Percentiles rank a stretch among this genome's conserved stretches.
These are phyloP conservation scores for Venustampulla echinocandica DNA, from an alignment of 495 filamentous ascomycete genomes.

Conservation along the genomic window DNA sequence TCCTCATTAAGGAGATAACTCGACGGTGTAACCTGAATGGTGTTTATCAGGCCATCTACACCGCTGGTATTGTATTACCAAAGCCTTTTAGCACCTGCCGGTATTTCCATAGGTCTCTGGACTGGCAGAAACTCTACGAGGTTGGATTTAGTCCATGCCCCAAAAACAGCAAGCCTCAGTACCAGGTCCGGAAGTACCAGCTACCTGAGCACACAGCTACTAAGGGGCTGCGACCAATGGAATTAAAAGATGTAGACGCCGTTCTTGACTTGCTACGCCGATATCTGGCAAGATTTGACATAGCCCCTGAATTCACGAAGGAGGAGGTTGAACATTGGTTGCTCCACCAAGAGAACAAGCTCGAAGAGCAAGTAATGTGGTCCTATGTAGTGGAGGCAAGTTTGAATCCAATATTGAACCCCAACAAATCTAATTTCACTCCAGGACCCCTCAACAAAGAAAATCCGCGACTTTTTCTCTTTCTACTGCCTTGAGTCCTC, in stretches of 20 bases:
- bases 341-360: constrained; percentile 50
- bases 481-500: constrained; percentile 94
- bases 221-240: constrained; percentile 68
- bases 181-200: constrained; percentile 71
- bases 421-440: not conserved
- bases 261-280: constrained; percentile 67
- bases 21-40: constrained; percentile 73
- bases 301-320: constrained; percentile 71
- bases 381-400: constrained; percentile 78
- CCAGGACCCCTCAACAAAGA: constrained; percentile 51
- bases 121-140: constrained; percentile 94
- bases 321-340: constrained; percentile 87
- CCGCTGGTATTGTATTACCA: constrained; percentile 80
- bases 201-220: constrained; percentile 64
- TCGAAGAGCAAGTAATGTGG: constrained; percentile 77
- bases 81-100: constrained; percentile 85
- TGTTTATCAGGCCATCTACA: constrained; percentile 93
- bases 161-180: constrained; percentile 64
- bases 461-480: constrained; percentile 92
- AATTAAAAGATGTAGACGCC: constrained; percentile 68
- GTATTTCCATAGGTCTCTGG: constrained; percentile 85
- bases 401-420: not conserved
- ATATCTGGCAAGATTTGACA: constrained; percentile 69
- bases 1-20: constrained; percentile 95
- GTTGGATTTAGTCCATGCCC: constrained; percentile 85